Conservation (phyloP, 1,139 yeast species). For the Sugiyamaella novakii region DNA sequence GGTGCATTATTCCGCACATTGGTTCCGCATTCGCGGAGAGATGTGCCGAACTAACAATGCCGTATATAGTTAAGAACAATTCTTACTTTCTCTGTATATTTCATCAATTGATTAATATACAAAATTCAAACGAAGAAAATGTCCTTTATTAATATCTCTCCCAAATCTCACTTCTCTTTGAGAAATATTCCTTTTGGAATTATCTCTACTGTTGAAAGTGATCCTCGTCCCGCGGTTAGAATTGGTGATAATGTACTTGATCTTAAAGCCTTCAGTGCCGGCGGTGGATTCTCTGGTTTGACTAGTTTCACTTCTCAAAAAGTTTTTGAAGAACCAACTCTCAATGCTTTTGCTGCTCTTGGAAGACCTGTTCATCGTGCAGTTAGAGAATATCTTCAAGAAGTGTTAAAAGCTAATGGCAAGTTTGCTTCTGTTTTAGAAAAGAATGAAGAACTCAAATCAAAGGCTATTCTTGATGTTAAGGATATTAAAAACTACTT, state of each 20-base stretch:
- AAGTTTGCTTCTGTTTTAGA: slow-evolving; percentile 27
- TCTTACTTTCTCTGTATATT: background rate
- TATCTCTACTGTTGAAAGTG: slow-evolving; percentile 25
- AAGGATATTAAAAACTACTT: slow-evolving; percentile 25
- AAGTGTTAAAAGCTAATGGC: slow-evolving; percentile 28
- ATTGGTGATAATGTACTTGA: slow-evolving; percentile 31
- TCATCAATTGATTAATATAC: too few species aligned
- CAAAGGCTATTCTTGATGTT: slow-evolving; percentile 21
- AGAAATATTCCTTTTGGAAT: slow-evolving; percentile 33
- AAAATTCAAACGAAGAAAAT: too few species aligned
- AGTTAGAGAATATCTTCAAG: slow-evolving; percentile 29
- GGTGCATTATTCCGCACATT: background rate
- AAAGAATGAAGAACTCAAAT: slow-evolving; percentile 19
- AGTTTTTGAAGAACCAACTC: slow-evolving; percentile 23
- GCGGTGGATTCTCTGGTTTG: slow-evolving; percentile 26
- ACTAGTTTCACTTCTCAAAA: slow-evolving; percentile 7
- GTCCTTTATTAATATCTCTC: slow-evolving; percentile 20
- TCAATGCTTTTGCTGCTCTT: slow-evolving; percentile 33
- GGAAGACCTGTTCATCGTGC: slow-evolving; percentile 28
- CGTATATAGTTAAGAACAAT: background rate
- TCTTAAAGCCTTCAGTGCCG: slow-evolving; percentile 25
- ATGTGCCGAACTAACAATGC: background rate
- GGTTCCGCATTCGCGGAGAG: slow-evolving; percentile 8
- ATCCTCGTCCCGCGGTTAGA: slow-evolving; percentile 29
- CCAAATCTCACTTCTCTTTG: slow-evolving; percentile 29